phyloP scores from a whole-genome alignment of 1,284 basidiomycete species.

The Cryptococcus sp. region DNA sequence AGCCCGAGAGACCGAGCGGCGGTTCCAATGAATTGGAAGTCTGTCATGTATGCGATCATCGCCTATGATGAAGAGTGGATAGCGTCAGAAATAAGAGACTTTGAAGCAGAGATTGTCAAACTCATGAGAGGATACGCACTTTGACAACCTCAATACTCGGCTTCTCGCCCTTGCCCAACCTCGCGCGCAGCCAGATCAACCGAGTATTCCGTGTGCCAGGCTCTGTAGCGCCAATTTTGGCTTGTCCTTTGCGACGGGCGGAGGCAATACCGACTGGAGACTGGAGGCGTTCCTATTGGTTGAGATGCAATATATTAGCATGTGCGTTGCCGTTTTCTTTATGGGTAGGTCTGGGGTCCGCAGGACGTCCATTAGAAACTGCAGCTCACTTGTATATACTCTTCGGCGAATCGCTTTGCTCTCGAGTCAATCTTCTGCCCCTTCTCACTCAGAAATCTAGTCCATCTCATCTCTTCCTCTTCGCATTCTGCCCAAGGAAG shows the following conservation, averaged over 20 bases:
- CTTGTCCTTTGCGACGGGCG: slow-evolving; percentile 18
- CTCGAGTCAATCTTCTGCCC: slow-evolving; percentile 21
- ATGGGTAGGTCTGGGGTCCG: no score
- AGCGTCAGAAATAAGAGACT: background rate
- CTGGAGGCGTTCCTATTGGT: slow-evolving; percentile 67
- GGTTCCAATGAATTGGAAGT: slow-evolving; percentile 72
- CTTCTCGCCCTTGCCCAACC: slow-evolving; percentile 60
- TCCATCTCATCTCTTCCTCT: slow-evolving; percentile 59
- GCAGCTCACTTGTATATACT: slow-evolving; percentile 57
- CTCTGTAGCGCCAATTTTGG: slow-evolving; percentile 13
- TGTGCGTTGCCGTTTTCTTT: no score
- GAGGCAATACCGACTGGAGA: slow-evolving; percentile 68
- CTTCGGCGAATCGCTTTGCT: slow-evolving; percentile 31
- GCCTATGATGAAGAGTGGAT: slow-evolving; percentile 58
- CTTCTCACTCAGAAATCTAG: slow-evolving; percentile 30
- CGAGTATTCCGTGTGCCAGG: slow-evolving; percentile 46
- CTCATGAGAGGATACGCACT: slow-evolving; percentile 54
- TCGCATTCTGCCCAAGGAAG: slow-evolving; percentile 67
- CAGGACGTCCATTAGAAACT: no score
- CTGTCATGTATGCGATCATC: slow-evolving; percentile 82
- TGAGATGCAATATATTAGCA: no score
- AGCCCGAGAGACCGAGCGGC: slow-evolving; percentile 68
- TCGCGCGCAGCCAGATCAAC: slow-evolving; percentile 75
- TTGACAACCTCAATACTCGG: slow-evolving; percentile 76
- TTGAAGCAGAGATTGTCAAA: background rate